These are phyloP conservation scores for Picea glauca DNA, from an alignment of 75 land plant species.

Conservation along the genomic window DNA sequence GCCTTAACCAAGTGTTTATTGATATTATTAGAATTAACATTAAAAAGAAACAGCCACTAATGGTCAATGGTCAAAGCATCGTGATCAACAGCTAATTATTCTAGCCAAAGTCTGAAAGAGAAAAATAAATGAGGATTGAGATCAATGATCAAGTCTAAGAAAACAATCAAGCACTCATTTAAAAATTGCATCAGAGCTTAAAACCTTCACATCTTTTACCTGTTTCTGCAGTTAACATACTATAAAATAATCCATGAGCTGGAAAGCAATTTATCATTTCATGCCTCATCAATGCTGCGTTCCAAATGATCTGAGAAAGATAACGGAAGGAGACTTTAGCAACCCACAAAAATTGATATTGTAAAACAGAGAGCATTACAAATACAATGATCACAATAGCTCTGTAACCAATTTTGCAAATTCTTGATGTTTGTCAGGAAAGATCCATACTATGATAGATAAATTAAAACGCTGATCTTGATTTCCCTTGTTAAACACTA, in stretches of 20 bases:
- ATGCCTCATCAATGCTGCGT: background rate
- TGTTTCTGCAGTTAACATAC: background rate
- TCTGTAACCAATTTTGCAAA: background rate
- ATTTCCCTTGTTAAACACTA: no score
- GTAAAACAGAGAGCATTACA: background rate
- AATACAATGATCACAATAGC: background rate
- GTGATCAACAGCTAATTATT: background rate
- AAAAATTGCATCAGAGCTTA: background rate
- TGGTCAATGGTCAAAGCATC: background rate
- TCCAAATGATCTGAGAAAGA: constrained; percentile 7
- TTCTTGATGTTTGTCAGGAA: background rate
- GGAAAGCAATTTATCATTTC: background rate
- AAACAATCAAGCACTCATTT: background rate
- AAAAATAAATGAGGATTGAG: background rate
- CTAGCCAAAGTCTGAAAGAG: background rate
- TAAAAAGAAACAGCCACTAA: background rate
- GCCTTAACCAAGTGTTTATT: background rate
- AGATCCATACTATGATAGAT: background rate
- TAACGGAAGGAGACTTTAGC: background rate
- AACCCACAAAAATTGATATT: background rate
- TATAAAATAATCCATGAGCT: background rate
- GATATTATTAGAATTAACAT: background rate
- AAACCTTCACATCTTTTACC: background rate
- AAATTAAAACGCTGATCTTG: background rate
- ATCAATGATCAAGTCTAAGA: background rate